A percentile compares a stretch with the other conserved stretches of the same genome.
These are phyloP conservation scores for Piromyces finnis DNA, from an alignment of 192 early-diverging fungal genomes.

Conservation along the genomic window DNA sequence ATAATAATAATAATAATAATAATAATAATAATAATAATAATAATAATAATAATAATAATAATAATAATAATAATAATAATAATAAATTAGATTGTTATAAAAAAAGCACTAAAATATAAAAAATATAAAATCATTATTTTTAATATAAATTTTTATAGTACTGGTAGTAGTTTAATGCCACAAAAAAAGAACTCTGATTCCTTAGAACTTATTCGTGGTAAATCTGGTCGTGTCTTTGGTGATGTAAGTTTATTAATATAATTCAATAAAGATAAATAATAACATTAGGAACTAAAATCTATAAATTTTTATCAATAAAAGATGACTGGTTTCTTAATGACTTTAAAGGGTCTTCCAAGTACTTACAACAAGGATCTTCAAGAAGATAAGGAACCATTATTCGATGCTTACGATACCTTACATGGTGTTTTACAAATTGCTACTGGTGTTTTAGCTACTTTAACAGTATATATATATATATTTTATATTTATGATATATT, in stretches of 20 bases:
- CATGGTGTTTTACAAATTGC: constrained; percentile 82
- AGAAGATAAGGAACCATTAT: constrained; percentile 98
- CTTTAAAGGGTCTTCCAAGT: constrained; percentile 86
- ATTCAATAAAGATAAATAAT: neutral
- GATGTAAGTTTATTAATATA: constrained; percentile 19
- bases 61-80: no score
- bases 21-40: no score
- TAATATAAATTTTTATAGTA: constrained; percentile 26
- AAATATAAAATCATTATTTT: neutral
- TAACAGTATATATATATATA: constrained; percentile 27
- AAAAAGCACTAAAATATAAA: neutral
- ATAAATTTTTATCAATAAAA: no score
- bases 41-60: no score
- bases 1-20: neutral
- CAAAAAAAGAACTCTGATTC: constrained; percentile 99
- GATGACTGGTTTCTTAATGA: constrained; percentile 95
- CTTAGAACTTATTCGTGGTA: constrained; percentile 87
- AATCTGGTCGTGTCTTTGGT: constrained; percentile 91
- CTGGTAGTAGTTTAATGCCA: constrained; percentile 94
- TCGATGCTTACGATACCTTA: constrained; percentile 82
- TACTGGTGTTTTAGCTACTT: constrained; percentile 76
- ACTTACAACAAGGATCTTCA: constrained; percentile 99
- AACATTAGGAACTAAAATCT: no score
- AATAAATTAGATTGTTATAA: no score
- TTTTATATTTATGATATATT: neutral